Conservation (phyloP, 768 basidiomycete species). For the Lactarius sp. region DNA sequence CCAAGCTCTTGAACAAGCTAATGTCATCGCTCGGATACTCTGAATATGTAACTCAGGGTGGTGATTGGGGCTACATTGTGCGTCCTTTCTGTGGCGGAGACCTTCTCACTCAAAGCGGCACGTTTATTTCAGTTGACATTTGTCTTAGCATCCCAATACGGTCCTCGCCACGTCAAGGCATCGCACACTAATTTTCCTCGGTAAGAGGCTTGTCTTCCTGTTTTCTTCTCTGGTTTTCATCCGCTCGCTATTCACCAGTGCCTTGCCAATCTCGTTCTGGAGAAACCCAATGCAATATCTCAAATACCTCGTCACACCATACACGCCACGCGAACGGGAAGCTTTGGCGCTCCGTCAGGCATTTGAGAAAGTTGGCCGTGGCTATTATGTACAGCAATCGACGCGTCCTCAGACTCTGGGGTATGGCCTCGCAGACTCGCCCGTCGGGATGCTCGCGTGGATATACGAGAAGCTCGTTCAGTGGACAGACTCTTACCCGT, state of each 20-base stretch:
- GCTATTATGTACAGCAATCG: conserved; percentile 38
- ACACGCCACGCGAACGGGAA: conserved; percentile 35
- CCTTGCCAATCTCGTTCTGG: conserved; percentile 26
- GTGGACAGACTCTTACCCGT: conserved; percentile 44
- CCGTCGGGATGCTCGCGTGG: conserved; percentile 39
- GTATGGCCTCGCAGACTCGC: conserved; percentile 51
- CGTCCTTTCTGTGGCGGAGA: not conserved
- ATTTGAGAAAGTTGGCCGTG: conserved; percentile 33
- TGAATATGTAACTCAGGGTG: conserved; percentile 42
- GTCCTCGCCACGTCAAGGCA: conserved; percentile 28
- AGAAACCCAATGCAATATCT: conserved; percentile 31
- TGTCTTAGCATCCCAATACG: conserved; percentile 28
- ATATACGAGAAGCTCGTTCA: conserved; percentile 32
- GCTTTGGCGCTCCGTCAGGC: conserved; percentile 32
- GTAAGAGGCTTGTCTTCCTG: conserved; percentile 24
- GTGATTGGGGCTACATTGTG: conserved; percentile 44
- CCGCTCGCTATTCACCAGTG: conserved; percentile 24
- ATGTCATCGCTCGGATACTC: conserved; percentile 32
- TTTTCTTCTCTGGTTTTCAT: not conserved
- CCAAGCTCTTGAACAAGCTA: conserved; percentile 29
- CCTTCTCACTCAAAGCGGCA: not conserved
- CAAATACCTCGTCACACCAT: conserved; percentile 31
- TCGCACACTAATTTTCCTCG: conserved; percentile 33
- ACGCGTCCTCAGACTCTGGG: conserved; percentile 36
- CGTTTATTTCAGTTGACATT: conserved; percentile 28